Conservation (phyloP, 805 yeast genomes). For the Teunomyces pallodes region DNA sequence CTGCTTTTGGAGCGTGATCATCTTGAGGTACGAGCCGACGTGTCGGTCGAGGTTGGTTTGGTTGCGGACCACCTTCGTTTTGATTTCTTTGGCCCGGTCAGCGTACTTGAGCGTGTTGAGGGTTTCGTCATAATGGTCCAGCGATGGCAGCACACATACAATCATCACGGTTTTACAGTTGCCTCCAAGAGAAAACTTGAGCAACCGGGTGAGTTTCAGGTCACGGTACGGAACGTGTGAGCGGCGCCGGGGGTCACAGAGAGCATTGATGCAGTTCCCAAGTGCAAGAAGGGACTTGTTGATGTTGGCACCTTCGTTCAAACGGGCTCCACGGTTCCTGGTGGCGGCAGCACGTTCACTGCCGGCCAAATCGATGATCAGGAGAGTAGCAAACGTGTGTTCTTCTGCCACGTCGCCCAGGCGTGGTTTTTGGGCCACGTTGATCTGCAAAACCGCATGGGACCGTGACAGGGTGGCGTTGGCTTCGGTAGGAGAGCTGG, state of each 20-base stretch:
- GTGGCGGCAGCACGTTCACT: slow-evolving; percentile 94
- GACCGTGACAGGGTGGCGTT: slow-evolving; percentile 89
- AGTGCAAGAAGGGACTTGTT: slow-evolving; percentile 84
- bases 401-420: slow-evolving; percentile 63
- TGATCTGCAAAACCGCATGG: slow-evolving; percentile 87
- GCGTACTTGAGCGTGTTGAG: slow-evolving; percentile 89
- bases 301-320: slow-evolving; percentile 91
- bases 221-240: slow-evolving; percentile 89
- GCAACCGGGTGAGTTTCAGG: slow-evolving; percentile 80
- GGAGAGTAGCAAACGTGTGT: slow-evolving; percentile 74
- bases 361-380: slow-evolving; percentile 91
- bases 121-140: slow-evolving; percentile 89
- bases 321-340: slow-evolving; percentile 73
- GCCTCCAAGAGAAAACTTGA: slow-evolving; percentile 89
- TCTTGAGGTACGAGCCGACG: slow-evolving; percentile 78
- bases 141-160: slow-evolving; percentile 87
- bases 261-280: slow-evolving; percentile 91
- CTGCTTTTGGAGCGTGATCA: slow-evolving; percentile 76
- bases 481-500: slow-evolving; percentile 86
- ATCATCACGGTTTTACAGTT: slow-evolving; percentile 95
- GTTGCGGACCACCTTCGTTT: slow-evolving; percentile 74
- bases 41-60: slow-evolving; percentile 75
- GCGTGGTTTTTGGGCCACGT: slow-evolving; percentile 57
- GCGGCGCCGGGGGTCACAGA: slow-evolving; percentile 66
- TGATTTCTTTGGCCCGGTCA: slow-evolving; percentile 85